Evolutionary conservation across 2,329 filamentous ascomycete genomes (phyloP), one percentile per base, ranked within the genome.

Genomic region (Microsporum audouinii): DNA sequence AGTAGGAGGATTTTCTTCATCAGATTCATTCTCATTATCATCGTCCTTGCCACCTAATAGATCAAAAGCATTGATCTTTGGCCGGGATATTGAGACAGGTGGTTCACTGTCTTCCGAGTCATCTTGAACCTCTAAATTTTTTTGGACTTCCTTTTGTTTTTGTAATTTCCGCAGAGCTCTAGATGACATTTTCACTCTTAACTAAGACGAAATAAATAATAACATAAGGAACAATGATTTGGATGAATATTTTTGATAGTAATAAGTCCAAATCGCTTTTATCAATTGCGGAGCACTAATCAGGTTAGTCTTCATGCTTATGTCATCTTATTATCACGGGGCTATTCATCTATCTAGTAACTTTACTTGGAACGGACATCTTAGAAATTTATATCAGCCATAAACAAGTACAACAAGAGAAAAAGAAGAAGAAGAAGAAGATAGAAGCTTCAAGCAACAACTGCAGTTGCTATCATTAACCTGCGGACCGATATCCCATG

Each of bases 101-200:
- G 71, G 66, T 53, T 75, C 74, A 31, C 77, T 72, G 34, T 77
- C 75, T 60, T 73, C 75, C 53, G 71, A 73, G 55, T 73, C 72
- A 64, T 76, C 67, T 5, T 68, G 66, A 56, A 76, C 71, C 56
- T 74, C 69, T 63, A 68, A 66, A 43, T 75, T 70, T 55, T 72
- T 71, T 68, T 80, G 79, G 70, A 82, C 79, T 68, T 84, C 83
- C 62, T 79, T 79, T 75, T 85, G 82, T 65, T 80, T 80, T 69
- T 86, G 84, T 60, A 84, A 78, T 69, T 84, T 84, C 31, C 84
- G 79, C 60, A 88, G 73, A n/a, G 84, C 84, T 65, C 85, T 80
- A 17, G 84, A 83, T 49, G 84, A 87, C 84, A 88, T 87, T 47
- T 41, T 57, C 12, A 23, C 33, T 53, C 14, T 3, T 29, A 31